Conservation (phyloP, 2,329 filamentous ascomycete species). For the Blastomyces gilchristii region DNA sequence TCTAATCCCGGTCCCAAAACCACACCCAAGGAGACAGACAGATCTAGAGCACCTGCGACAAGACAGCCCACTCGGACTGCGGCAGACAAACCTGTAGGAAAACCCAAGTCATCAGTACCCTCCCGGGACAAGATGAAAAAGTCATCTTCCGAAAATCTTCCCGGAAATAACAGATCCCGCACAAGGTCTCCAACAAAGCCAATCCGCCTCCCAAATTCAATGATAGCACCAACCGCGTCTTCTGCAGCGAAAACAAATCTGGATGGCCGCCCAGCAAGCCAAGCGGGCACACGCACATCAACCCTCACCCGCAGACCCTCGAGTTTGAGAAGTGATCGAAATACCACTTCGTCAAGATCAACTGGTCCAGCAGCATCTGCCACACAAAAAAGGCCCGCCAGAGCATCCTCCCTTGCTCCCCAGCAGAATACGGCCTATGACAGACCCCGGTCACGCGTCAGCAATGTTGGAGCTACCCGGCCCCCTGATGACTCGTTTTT, state of each 20-base stretch:
- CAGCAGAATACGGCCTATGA: constrained; percentile 16
- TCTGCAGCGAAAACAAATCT: constrained; percentile 27
- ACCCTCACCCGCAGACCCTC: constrained; percentile 24
- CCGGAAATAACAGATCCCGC: constrained; percentile 23
- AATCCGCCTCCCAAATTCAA: constrained; percentile 32
- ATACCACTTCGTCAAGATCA: constrained; percentile 12
- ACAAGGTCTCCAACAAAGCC: constrained; percentile 34
- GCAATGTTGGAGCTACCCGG: constrained; percentile 26
- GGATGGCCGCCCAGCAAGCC: constrained; percentile 20
- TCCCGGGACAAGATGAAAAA: constrained; percentile 17
- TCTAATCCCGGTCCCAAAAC: constrained; percentile 16
- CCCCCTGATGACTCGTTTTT: constrained; percentile 39
- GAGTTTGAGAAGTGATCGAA: constrained; percentile 16
- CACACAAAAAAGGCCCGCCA: constrained; percentile 21
- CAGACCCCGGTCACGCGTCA: constrained; percentile 33
- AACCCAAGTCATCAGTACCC: constrained; percentile 7
- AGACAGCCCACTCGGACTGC: constrained; percentile 25
- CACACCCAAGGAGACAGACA: constrained; percentile 21
- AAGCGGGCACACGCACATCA: constrained; percentile 19
- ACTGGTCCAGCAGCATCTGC: constrained; percentile 11
- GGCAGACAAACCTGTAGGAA: constrained; percentile 9
- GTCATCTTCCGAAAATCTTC: constrained; percentile 17
- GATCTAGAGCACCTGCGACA: constrained; percentile 19
- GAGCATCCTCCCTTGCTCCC: constrained; percentile 20
- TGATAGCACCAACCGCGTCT: constrained; percentile 32